These are phyloP conservation scores for Chalciporus sphaerocephalus DNA, from an alignment of 768 basidiomycete genomes.

Conservation along the genomic window DNA sequence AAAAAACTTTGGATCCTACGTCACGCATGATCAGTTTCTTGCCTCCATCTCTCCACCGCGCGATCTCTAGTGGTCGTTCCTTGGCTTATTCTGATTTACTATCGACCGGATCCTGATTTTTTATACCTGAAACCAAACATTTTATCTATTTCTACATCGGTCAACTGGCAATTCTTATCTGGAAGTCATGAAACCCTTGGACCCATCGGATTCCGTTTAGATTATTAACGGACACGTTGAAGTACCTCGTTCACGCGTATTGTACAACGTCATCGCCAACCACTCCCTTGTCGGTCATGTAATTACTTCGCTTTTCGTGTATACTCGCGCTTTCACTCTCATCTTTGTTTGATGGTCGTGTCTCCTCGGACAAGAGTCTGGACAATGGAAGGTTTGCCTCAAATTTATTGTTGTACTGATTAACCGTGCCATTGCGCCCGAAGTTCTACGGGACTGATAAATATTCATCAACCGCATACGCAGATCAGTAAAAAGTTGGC, in stretches of 20 bases:
- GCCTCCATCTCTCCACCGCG: not conserved
- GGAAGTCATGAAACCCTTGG: slow-evolving; percentile 68
- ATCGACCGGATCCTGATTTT: slow-evolving; percentile 10
- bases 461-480: too few species aligned
- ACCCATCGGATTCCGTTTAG: slow-evolving; percentile 16
- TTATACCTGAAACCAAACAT: slow-evolving; percentile 81
- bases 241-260: slow-evolving; percentile 17
- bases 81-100: not conserved
- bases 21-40: slow-evolving; percentile 78
- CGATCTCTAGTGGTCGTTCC: not conserved
- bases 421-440: too few species aligned
- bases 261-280: slow-evolving; percentile 23
- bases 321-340: slow-evolving; percentile 10
- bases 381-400: slow-evolving; percentile 1
- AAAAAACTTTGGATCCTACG: slow-evolving; percentile 98
- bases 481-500: not conserved
- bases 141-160: slow-evolving; percentile 99
- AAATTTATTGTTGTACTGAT: too few species aligned
- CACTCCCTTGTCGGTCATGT: slow-evolving; percentile 20
- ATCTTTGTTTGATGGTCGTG: not conserved
- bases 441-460: too few species aligned
- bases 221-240: slow-evolving; percentile 20
- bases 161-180: slow-evolving; percentile 86
- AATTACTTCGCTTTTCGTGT: slow-evolving; percentile 22
- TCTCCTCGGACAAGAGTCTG: too few species aligned